A percentile compares a stretch with the other conserved stretches of the same genome.
These are phyloP conservation scores for Suhomyces pyralidae DNA, from an alignment of 805 yeast genomes.

Conservation along the genomic window DNA sequence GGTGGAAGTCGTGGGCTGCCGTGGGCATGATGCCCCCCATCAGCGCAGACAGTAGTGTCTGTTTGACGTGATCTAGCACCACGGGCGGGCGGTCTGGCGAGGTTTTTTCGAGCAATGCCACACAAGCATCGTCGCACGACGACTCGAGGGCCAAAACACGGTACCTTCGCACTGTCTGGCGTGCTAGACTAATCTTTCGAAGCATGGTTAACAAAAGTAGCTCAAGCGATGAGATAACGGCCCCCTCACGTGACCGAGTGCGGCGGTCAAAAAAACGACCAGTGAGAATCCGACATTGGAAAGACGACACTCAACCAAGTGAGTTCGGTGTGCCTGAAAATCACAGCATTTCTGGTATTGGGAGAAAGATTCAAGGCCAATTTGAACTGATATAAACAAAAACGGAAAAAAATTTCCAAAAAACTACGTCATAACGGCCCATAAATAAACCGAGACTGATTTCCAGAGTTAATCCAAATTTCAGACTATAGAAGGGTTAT, in stretches of 20 bases:
- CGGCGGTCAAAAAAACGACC: not conserved
- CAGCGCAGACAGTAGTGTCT: conserved; percentile 60
- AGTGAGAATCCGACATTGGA: not conserved
- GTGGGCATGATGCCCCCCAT: conserved; percentile 89
- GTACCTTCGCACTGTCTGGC: conserved; percentile 35
- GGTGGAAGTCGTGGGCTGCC: conserved; percentile 79
- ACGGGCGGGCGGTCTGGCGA: conserved; percentile 37
- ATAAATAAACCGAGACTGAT: no score
- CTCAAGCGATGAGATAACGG: not conserved
- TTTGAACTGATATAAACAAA: not conserved
- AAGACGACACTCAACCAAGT: not conserved
- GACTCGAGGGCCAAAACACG: conserved; percentile 84
- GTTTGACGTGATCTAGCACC: conserved; percentile 56
- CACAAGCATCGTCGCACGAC: conserved; percentile 94
- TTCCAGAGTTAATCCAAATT: not conserved
- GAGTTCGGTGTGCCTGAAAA: not conserved
- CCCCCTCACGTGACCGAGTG: not conserved
- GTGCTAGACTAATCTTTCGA: not conserved
- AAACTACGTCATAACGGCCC: not conserved
- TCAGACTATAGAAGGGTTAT: not conserved
- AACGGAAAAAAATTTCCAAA: not conserved
- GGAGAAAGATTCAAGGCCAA: not conserved
- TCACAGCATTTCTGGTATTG: not conserved
- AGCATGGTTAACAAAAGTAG: not conserved
- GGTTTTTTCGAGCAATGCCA: conserved; percentile 63